Evolutionary conservation across 148 eudicot species (phyloP), one percentile per base, ranked within the genome.

Genomic region (Vaccinium corymbosum): DNA sequence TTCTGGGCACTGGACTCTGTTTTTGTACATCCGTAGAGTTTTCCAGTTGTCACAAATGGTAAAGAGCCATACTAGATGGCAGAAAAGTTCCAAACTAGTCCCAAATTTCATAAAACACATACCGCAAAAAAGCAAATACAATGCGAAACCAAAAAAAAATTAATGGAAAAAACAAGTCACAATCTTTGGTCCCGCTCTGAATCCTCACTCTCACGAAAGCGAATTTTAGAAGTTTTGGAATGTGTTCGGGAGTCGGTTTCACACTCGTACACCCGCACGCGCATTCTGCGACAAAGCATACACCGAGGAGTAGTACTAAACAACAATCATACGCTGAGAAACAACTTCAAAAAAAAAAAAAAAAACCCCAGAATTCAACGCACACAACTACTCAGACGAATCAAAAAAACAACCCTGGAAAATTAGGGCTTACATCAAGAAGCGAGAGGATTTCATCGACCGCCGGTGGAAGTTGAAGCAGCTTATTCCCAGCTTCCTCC

Each of bases 371-470:
- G 4, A 25, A 66, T 10, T 25, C 0, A 66, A 66, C 27, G 13
- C 48, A 46, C 78, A 79, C 12, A 84, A 7, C 61, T 20, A 62
- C 38, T 6, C 56, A 73, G 82, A 11, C 74, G 10, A 59, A 10
- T 11, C 53, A 73, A 66, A 1, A 82, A 19, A 78, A 79, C 61
- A 61, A 22, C 61, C 4, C 38, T 12, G 32, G 20, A n/a, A 79
- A 76, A 64, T 17, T 48, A 66, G 85, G 80, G 83, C 94, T 89
- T 89, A 95, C 98, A 56, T 90, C 93, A 74, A 95, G 97, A 64
- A 91, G 82, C 66, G 85, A 53, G 12, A 95, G 90, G 71, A 93
- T 89, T 76, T 91, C 89, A 75, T 91, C 81, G 32, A 83, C 84
- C 8, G 93, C 85, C 32, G 91, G 56, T 1, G 93, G 92, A 46